A percentile compares a stretch with the other conserved stretches of the same genome.
Conservation (phyloP, 176 grass and related monocot genomes). For the Triticum timopheevii region DNA sequence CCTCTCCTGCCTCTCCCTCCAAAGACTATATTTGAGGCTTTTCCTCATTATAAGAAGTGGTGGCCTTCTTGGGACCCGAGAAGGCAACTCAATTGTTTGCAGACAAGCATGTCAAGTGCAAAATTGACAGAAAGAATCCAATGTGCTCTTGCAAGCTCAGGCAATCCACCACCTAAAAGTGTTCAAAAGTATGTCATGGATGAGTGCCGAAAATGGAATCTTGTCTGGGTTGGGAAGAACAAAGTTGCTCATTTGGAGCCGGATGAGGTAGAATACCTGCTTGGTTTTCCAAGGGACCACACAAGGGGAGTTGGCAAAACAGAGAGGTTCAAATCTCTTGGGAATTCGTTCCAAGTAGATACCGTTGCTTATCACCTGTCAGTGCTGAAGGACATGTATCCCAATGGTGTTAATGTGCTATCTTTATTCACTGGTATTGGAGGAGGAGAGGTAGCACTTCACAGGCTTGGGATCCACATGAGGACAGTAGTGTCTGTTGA, state of each 20-base stretch:
- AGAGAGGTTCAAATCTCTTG: conserved; percentile 65
- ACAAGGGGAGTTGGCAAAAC: conserved; percentile 73
- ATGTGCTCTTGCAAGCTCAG: not conserved
- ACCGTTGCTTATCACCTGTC: conserved; percentile 82
- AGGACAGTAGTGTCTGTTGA: conserved; percentile 72
- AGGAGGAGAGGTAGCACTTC: conserved; percentile 89
- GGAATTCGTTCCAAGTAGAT: conserved; percentile 94
- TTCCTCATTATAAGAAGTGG: conserved; percentile 53
- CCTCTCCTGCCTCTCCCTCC: conserved; percentile 54
- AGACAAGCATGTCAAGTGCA: conserved; percentile 62
- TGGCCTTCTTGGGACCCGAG: conserved; percentile 90
- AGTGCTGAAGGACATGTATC: conserved; percentile 58
- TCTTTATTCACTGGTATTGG: conserved; percentile 95
- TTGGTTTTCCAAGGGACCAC: conserved; percentile 81
- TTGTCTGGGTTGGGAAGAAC: conserved; percentile 78
- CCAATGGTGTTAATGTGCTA: conserved; percentile 65
- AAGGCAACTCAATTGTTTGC: conserved; percentile 82
- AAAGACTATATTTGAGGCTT: conserved; percentile 62
- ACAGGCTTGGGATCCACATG: conserved; percentile 72
- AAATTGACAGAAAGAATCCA: conserved; percentile 58
- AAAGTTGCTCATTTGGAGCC: conserved; percentile 78
- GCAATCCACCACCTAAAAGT: conserved; percentile 33
- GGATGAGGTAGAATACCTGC: conserved; percentile 72
- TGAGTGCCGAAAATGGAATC: conserved; percentile 85
- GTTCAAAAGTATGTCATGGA: conserved; percentile 56